Evolutionary conservation across 805 yeast species (phyloP).

Genomic region (Kodamaea fukazawae): DNA sequence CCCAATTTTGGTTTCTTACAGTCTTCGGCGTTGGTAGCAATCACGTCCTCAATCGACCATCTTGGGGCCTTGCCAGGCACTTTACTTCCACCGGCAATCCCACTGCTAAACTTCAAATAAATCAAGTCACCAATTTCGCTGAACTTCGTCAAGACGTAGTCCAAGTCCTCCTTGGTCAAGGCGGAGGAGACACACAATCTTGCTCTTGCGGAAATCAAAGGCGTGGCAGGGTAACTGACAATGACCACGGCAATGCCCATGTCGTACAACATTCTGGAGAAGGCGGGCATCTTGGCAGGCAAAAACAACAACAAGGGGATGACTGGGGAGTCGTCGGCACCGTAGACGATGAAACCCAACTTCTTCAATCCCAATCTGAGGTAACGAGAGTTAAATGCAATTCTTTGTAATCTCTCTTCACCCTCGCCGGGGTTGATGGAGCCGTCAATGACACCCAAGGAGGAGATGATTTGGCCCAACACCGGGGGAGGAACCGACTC

Average conservation of each 20-base stretch:
- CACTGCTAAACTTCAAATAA: constrained; percentile 73
- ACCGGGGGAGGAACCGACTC: constrained; percentile 93
- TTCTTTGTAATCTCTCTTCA: constrained; percentile 80
- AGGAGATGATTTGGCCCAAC: constrained; percentile 78
- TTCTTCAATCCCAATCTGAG: constrained; percentile 86
- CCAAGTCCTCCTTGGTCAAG: constrained; percentile 91
- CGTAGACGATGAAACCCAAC: constrained; percentile 90
- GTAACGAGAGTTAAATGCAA: constrained; percentile 95
- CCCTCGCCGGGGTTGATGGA: constrained; percentile 92
- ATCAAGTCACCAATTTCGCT: constrained; percentile 76
- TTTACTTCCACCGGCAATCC: constrained; percentile 69
- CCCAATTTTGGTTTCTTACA: constrained; percentile 35
- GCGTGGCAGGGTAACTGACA: constrained; percentile 98
- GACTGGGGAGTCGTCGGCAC: constrained; percentile 96
- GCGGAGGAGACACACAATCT: constrained; percentile 92
- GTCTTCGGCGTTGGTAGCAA: constrained; percentile 70
- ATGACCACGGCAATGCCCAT: constrained; percentile 89
- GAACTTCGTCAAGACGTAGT: constrained; percentile 65
- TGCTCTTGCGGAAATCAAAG: constrained; percentile 82
- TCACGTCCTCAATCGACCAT: constrained; percentile 76
- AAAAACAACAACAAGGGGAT: constrained; percentile 83
- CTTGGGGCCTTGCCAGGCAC: constrained; percentile 58
- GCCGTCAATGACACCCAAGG: constrained; percentile 77
- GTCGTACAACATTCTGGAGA: constrained; percentile 76
- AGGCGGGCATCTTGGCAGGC: constrained; percentile 93